These are phyloP conservation scores for sweet orange (Citrus sinensis) DNA, from an alignment of 345 rosid genomes.

Conservation along the genomic window DVS_A1.0 CM039169.1:24090001-24090500, in stretches of 20 bases:
- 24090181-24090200: constrained; percentile 88
- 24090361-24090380: constrained; percentile 8
- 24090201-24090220: constrained; percentile 84
- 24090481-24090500: not conserved
- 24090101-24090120: constrained; percentile 5
- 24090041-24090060: constrained; percentile 71
- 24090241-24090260: constrained; percentile 70
- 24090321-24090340: constrained; percentile 83
- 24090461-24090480: not conserved
- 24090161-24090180: not conserved
- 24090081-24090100: constrained; percentile 14
- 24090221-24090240: constrained; percentile 84
- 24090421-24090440: not conserved
- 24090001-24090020: constrained; percentile 90
- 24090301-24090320: constrained; percentile 84
- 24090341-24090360: constrained; percentile 70
- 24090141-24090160: not conserved
- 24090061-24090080: constrained; percentile 77
- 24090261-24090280: constrained; percentile 91
- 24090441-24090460: not conserved
- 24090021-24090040: constrained; percentile 82
- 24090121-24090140: not conserved
- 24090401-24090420: not conserved
- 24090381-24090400: constrained; percentile 2
- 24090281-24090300: constrained; percentile 92